Percentiles rank a stretch among this genome's conserved stretches.
These are phyloP conservation scores for Cladobotryum mycophilum DNA, from an alignment of 2,329 filamentous ascomycete species.

Conservation along the genomic window DNA sequence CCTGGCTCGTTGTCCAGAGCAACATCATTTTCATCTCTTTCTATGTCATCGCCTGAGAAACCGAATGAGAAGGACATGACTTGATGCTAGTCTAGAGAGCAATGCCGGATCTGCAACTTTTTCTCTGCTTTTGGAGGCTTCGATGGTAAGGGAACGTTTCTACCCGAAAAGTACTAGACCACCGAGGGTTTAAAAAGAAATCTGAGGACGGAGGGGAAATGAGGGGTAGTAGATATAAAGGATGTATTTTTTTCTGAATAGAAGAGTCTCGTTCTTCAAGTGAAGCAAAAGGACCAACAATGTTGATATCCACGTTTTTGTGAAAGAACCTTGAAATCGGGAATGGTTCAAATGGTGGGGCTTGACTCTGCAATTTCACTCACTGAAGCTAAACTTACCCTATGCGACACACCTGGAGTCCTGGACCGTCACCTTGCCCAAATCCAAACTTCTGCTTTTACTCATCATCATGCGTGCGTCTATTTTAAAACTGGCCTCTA, in stretches of 20 bases:
- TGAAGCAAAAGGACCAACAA: too few species aligned
- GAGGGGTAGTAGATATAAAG: not conserved
- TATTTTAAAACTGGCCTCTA: conserved; percentile 29
- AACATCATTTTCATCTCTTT: conserved; percentile 19
- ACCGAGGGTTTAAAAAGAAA: too few species aligned
- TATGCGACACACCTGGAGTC: not conserved
- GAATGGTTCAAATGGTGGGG: too few species aligned
- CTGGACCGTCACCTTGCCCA: conserved; percentile 6
- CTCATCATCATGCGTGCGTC: conserved; percentile 5
- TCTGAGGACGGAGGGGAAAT: not conserved
- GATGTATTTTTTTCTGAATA: not conserved
- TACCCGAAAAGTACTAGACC: too few species aligned
- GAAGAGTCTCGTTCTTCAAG: too few species aligned
- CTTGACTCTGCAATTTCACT: not conserved
- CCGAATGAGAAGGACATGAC: conserved; percentile 52
- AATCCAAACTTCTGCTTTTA: conserved; percentile 15
- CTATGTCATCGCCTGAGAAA: conserved; percentile 60
- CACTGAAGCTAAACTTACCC: not conserved
- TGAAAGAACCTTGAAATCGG: too few species aligned
- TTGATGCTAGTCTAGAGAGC: not conserved
- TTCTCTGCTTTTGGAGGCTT: not conserved
- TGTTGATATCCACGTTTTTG: too few species aligned
- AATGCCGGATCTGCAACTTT: not conserved
- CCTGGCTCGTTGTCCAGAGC: conserved; percentile 28
- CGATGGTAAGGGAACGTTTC: too few species aligned